A percentile compares a stretch with the other conserved stretches of the same genome.
These are phyloP conservation scores for Podaxis carcinomalis DNA, from an alignment of 768 basidiomycete species.

Conservation along the genomic window DNA sequence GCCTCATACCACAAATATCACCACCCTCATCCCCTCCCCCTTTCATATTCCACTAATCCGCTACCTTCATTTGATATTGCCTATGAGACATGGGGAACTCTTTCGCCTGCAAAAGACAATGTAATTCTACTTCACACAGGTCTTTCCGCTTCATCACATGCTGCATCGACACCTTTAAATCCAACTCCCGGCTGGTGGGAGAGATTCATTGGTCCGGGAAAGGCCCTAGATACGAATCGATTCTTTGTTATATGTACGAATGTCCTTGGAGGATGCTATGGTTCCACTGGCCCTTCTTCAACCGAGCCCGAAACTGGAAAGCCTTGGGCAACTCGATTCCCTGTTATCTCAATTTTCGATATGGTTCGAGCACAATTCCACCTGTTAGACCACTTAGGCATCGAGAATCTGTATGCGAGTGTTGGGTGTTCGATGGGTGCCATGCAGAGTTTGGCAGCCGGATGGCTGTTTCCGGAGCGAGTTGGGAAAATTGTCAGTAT, in stretches of 20 bases:
- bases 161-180: constrained; percentile 75
- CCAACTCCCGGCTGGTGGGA: constrained; percentile 96
- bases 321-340: constrained; percentile 88
- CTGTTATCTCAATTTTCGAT: constrained; percentile 90
- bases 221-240: constrained; percentile 86
- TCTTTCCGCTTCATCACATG: constrained; percentile 93
- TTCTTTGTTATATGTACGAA: constrained; percentile 97
- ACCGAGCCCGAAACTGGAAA: constrained; percentile 61
- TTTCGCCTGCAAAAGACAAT: constrained; percentile 75
- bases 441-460: constrained; percentile 97
- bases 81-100: constrained; percentile 97
- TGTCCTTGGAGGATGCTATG: constrained; percentile 96
- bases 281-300: constrained; percentile 92
- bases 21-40: constrained; percentile 55
- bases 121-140: constrained; percentile 95
- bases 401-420: constrained; percentile 85
- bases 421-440: constrained; percentile 97
- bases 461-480: constrained; percentile 84
- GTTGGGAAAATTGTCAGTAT: constrained; percentile 92
- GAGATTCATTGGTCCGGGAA: constrained; percentile 94
- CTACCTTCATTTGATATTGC: constrained; percentile 81
- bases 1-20: constrained; percentile 67
- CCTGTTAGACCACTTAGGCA: constrained; percentile 78
- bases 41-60: constrained; percentile 47
- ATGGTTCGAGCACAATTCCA: constrained; percentile 94